Base-by-base conservation (phyloP, 495 filamentous ascomycete species). In the Xylaria scruposa region DNA sequence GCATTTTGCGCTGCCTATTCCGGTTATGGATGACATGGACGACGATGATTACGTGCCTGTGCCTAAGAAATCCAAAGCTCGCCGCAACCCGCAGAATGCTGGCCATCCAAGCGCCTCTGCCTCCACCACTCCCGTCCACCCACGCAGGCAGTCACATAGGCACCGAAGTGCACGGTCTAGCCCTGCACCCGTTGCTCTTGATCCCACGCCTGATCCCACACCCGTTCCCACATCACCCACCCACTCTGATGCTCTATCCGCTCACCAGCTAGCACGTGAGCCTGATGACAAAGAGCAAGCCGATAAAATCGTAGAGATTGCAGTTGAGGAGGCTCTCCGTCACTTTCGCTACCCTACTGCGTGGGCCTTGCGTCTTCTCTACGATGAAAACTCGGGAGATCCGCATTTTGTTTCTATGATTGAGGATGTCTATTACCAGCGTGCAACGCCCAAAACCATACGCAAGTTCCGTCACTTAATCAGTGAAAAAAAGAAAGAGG, bases 331-430 rank as follows among this genome's bases (percentile, higher is more conserved):
- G 68, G 86, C 87, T 21, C 75, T 89, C 38, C 70, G 74, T 53
- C 79, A 82, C 71, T 81, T 77, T 56, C 82, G 85, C 54, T 87
- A 85, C 70, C 87, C 87, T 61, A 89, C 87, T 21, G 86, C 87
- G 8, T 89, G 81, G 78, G 87, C 86, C 53, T 79, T 89, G 68
- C 83, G 86, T 58, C 83, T 84, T 24, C 77, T 88, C 66, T 87
- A 86, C 73, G 83, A 87, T 63, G 87, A 89, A 70, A 77, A 85
- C 40, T 78, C 77, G 56, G 56, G 68, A 40, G 78, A 86, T 53
- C 74, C 75, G 7, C 75, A 78, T 12, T 85, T 87, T 75, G 76
- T 85, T 64, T 78, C 66, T 72, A 82, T 87, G 78, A 74, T 87
- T 46, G 81, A 84, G 76, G 79, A 83, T 60, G 78, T 88, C 38